Evolutionary conservation across 164 flowering plant genomes (phyloP).

Genomic region (Stephania japonica): DNA sequence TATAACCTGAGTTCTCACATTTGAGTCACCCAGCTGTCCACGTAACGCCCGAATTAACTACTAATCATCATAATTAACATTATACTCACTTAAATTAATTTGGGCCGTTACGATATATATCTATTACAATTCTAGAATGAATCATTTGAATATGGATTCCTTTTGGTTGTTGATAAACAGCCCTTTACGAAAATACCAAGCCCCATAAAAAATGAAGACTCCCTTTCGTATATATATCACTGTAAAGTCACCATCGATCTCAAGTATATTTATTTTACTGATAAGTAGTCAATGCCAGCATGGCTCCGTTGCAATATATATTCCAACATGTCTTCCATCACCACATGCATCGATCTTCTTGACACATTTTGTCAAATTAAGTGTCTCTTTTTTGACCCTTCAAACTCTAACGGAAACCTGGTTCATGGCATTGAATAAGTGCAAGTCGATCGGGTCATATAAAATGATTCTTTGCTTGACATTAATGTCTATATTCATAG

Average conservation of each 20-base stretch:
- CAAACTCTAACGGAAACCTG: no score
- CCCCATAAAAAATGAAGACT: not conserved
- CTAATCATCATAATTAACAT: no score
- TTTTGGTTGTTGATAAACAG: not conserved
- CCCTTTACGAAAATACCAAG: not conserved
- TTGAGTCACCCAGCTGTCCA: no score
- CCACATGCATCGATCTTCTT: no score
- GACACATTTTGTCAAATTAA: no score
- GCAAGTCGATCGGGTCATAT: not conserved
- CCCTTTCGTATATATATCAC: not conserved
- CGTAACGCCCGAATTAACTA: no score
- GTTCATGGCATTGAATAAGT: no score
- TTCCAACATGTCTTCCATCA: not conserved
- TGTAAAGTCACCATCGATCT: not conserved
- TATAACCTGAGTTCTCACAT: no score
- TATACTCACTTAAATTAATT: no score
- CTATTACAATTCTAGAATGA: no score
- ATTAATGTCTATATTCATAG: not conserved
- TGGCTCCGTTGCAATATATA: not conserved
- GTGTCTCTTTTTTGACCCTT: no score
- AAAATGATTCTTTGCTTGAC: not conserved
- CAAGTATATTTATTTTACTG: not conserved
- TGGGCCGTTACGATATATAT: no score
- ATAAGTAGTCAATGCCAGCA: not conserved
- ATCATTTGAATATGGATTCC: not conserved